Evolutionary conservation across 345 rosid genomes (phyloP).

Genomic region (Rhodamnia rubescens): DNA sequence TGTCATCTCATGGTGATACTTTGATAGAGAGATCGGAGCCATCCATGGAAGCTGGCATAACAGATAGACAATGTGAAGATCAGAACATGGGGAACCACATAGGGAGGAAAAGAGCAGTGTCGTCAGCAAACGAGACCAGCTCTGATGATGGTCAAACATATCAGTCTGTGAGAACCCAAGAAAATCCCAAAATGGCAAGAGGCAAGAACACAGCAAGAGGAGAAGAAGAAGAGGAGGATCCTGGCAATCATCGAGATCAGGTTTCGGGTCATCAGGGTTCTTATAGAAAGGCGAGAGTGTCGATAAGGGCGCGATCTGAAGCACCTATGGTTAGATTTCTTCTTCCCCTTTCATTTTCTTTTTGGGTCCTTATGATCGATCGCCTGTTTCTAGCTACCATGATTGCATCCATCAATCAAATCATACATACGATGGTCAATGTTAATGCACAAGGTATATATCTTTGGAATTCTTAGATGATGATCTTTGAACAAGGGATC

Average conservation of each 20-base stretch:
- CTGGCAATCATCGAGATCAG: not conserved
- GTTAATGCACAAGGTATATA: not conserved
- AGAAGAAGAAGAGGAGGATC: not conserved
- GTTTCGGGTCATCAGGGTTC: slow-evolving; percentile 14
- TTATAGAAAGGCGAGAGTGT: slow-evolving; percentile 50
- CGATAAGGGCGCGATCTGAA: slow-evolving; percentile 46
- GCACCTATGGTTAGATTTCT: slow-evolving; percentile 29
- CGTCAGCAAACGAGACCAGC: not conserved
- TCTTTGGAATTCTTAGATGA: not conserved
- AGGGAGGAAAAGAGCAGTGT: not conserved
- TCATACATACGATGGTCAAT: not conserved
- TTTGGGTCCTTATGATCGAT: not conserved
- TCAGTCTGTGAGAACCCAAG: not conserved
- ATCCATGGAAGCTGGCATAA: not conserved
- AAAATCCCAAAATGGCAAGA: not conserved
- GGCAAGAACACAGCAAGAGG: not conserved
- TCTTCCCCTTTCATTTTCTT: not conserved
- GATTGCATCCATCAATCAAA: not conserved
- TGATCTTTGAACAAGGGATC: not conserved
- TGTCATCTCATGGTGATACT: not conserved
- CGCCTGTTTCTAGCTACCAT: not conserved
- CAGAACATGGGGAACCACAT: not conserved
- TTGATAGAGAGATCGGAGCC: not conserved
- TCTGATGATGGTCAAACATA: not conserved
- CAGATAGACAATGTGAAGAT: not conserved